A percentile compares a stretch with the other conserved stretches of the same genome.
Conservation (phyloP, 2,329 filamentous ascomycete species). For the Leptographium lundbergii region DNA sequence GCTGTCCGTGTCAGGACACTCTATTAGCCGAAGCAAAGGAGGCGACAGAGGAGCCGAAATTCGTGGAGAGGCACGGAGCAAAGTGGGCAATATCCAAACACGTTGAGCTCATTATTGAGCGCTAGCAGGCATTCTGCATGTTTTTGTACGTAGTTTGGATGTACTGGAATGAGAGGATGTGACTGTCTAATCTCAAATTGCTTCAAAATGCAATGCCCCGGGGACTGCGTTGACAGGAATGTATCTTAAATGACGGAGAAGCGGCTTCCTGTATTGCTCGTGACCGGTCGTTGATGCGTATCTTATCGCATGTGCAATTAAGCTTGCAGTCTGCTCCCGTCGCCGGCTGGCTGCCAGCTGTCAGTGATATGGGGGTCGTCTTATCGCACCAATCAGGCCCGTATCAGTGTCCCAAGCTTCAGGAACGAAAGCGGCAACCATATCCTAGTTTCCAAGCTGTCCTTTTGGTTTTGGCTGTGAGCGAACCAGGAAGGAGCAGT, state of each 20-base stretch:
- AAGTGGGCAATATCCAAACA: not conserved
- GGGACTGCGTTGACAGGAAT: too few relatives aligned
- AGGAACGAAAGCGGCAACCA: not conserved
- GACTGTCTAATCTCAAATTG: too few relatives aligned
- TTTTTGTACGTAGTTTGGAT: too few relatives aligned
- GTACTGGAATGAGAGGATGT: too few relatives aligned
- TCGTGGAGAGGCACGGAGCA: not conserved
- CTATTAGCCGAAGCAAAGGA: not conserved
- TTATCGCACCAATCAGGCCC: constrained; percentile 8
- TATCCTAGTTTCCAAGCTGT: constrained; percentile 8
- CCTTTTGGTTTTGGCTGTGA: constrained; percentile 4
- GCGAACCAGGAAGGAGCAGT: not conserved
- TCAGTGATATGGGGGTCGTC: not conserved
- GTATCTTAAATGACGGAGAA: too few relatives aligned
- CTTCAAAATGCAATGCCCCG: too few relatives aligned
- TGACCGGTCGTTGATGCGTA: too few relatives aligned
- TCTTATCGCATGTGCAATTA: too few relatives aligned
- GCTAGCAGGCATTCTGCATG: not conserved
- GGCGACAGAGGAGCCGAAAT: not conserved
- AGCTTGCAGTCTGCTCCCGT: too few relatives aligned
- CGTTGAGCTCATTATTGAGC: not conserved
- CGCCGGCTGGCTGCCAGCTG: not conserved
- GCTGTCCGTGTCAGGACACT: not conserved
- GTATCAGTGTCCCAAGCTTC: constrained; percentile 9
- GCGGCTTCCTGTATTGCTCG: too few relatives aligned